Base-by-base conservation (phyloP, 176 grass and related monocot genomes). In the Oryza rufipogon region DNA sequence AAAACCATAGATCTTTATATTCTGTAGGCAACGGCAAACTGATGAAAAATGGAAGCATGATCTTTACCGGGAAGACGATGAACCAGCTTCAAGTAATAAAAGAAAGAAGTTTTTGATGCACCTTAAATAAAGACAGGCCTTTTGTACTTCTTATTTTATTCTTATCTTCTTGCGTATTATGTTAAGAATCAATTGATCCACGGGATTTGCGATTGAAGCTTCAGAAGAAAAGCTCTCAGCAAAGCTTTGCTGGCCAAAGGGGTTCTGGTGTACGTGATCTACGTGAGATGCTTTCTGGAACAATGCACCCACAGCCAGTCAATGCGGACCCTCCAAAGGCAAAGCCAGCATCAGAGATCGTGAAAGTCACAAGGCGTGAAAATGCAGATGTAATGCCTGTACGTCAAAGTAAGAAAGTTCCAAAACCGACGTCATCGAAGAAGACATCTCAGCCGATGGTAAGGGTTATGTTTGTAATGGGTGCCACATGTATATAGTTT, bases 11-110 rank as follows among this genome's bases (percentile, higher is more conserved):
- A 66, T 65, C 56, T 49, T 80, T 49, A 78, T 83, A 75, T 66
- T 82, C 46, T 79, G 38, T 75, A 99, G 96, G 93, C 96, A 89
- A 84, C 96, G 96, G 0, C 96, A 96, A 87, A 74, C 80, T 67
- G 93, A 94, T 84, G 96, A 96, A 17, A 96, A 90, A 89, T 99
- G 96, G 96, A 99, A 96, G 74, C 93, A 96, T 90, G 96, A 96
- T 91, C 88, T 99, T 76, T 99, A 92, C 84, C 83, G 89, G 67
- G 84, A 91, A 79, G 79, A 89, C 11, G 64, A 48, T 26, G 86
- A 88, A 74, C 79, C 89, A 82, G 76, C 68, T 88, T 96, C 86
- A 90, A 92, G 96, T 99, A 91, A 51, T 99, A 91, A 51, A 20
- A 54, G 79, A 91, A 51, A 20, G 41, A 84, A 58, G 68, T 44